Base-by-base conservation (phyloP, 495 filamentous ascomycete genomes). In the Copromyces sp. region DNA sequence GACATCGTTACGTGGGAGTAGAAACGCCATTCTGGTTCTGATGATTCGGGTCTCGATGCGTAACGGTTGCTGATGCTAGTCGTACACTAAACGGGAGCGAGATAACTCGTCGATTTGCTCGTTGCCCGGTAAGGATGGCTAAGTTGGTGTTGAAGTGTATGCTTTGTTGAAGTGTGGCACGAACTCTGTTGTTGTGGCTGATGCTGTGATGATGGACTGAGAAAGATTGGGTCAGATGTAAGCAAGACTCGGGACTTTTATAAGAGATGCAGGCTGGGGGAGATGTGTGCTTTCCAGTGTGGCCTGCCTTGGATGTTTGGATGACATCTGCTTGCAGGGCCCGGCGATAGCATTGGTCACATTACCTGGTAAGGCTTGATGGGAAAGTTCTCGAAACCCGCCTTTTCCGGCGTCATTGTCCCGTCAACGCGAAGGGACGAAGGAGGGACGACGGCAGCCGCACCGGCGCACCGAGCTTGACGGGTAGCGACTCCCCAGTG, bases 1-100 rank as follows among this genome's bases (percentile, higher is more conserved):
- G 39, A 84, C 85, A 37, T 81, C 81, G 76, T 87, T 86, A 32
- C 78, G 78, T 42, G 71, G 11, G 29, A 53, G 4, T 35, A 79
- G 39, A 70, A 75, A 39, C n/a, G 74, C 70, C 75, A 77, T 80
- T 42, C 61, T 74, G 40, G 20, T 29, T 65, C 24, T 5, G 29
- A 24, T 61, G 4, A 4, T 69, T 14, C n/a, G 24, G 44, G 65
- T 32, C 29, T 6, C 14, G 7, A 65, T 6, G 29, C 17, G 12
- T 65, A 65, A 35, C 29, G 53, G 29, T 17, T 37, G 53, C 3
- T 65, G 53, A 17, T 65, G 53, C 24, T 65, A 65, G 14, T 65
- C 53, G 29, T 65, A 65, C 53, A 65, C 53, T 65, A 37, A 16
- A 65, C 20, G 47, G 47, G 20, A 35, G 53, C 5, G 14, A 35